phyloP scores from a whole-genome alignment of 2,329 filamentous ascomycete species.

The Knufia fluminis region DNA sequence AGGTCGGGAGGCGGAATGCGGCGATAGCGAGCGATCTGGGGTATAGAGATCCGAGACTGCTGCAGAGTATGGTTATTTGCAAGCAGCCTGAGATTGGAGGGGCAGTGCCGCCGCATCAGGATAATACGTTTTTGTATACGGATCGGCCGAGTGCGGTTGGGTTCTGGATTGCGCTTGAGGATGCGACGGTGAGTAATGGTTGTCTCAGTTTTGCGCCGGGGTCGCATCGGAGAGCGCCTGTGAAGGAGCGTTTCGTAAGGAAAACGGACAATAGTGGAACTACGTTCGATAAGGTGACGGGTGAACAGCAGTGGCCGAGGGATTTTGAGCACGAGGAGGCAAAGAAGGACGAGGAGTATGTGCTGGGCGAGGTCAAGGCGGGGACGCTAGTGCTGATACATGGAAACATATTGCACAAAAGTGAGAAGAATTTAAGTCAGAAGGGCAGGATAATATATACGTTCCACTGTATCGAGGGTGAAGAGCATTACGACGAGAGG shows the following conservation, averaged over 20 bases:
- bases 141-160: slow-evolving; percentile 80
- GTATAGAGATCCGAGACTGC: slow-evolving; percentile 63
- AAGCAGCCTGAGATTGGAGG: slow-evolving; percentile 96
- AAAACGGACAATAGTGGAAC: slow-evolving; percentile 47
- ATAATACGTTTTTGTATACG: slow-evolving; percentile 87
- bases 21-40: slow-evolving; percentile 62
- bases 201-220: slow-evolving; percentile 80
- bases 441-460: slow-evolving; percentile 94
- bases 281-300: slow-evolving; percentile 54
- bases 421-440: slow-evolving; percentile 77
- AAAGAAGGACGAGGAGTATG: slow-evolving; percentile 51
- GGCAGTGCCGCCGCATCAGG: slow-evolving; percentile 82
- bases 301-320: slow-evolving; percentile 54
- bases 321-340: slow-evolving; percentile 38
- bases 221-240: slow-evolving; percentile 63
- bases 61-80: slow-evolving; percentile 98
- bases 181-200: slow-evolving; percentile 76
- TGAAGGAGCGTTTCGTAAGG: slow-evolving; percentile 68
- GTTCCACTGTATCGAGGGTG: slow-evolving; percentile 89
- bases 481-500: slow-evolving; percentile 65
- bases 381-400: slow-evolving; percentile 89
- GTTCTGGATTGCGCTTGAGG: slow-evolving; percentile 96
- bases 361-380: slow-evolving; percentile 78
- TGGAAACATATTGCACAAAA: slow-evolving; percentile 92
- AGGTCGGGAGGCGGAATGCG: slow-evolving; percentile 37